phyloP scores from a whole-genome alignment of 164 flowering plant species.

The Vitis amurensis region DNA sequence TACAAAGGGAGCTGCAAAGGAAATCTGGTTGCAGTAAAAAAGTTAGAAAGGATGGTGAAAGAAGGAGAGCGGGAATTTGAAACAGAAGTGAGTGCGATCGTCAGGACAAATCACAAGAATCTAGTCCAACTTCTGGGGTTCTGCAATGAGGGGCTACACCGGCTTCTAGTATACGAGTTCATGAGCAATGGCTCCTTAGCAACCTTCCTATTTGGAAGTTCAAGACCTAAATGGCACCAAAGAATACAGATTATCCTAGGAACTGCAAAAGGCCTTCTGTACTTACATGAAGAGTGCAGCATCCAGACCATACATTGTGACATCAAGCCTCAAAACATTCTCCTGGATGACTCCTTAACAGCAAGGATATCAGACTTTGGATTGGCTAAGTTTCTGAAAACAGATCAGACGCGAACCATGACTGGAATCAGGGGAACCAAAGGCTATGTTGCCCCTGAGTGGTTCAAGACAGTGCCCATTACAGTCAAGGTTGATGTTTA shows the following conservation, averaged over 20 bases:
- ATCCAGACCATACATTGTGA: too few species aligned
- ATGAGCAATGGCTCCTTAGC: too few species aligned
- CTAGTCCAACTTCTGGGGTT: background rate
- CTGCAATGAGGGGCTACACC: background rate
- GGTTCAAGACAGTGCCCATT: background rate
- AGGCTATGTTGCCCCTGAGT: background rate
- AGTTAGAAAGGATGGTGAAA: background rate
- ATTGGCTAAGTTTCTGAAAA: background rate
- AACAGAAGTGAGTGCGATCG: background rate
- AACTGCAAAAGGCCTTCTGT: background rate
- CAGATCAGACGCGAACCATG: too few species aligned
- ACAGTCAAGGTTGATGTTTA: background rate
- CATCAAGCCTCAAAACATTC: too few species aligned
- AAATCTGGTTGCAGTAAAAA: too few species aligned
- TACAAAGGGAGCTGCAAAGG: too few species aligned
- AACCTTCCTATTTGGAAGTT: too few species aligned
- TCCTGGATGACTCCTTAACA: background rate
- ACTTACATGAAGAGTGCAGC: too few species aligned
- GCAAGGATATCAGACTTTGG: background rate
- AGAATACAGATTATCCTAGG: background rate
- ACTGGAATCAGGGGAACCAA: background rate
- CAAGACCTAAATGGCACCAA: background rate
- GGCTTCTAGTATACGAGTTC: too few species aligned
- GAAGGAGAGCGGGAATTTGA: background rate
- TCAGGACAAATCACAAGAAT: background rate